These are phyloP conservation scores for Brassica juncea DNA, from an alignment of 345 rosid genomes.

Conservation along the genomic window DNA sequence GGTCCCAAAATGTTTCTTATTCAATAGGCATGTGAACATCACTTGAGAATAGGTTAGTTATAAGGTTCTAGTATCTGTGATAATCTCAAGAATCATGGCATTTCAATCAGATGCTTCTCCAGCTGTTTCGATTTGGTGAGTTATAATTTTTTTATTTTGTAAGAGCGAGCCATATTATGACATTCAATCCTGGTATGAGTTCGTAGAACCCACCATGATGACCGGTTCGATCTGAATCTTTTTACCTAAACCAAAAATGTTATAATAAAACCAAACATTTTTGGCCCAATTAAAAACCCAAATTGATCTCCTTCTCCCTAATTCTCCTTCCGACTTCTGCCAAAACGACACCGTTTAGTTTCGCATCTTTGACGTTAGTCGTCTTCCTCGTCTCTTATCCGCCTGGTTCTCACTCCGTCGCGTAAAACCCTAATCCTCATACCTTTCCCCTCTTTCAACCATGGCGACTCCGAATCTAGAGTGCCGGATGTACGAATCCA, in stretches of 20 bases:
- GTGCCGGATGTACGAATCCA: constrained; percentile 94
- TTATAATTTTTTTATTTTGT: no score
- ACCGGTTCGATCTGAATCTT: no score
- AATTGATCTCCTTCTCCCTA: neutral
- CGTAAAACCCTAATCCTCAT: constrained; percentile 38
- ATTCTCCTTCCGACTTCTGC: neutral
- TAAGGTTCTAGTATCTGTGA: neutral
- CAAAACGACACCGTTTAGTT: neutral
- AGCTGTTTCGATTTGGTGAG: constrained; percentile 18
- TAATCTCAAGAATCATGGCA: constrained; percentile 76
- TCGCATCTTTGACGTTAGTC: neutral
- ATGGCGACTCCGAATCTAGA: constrained; percentile 83
- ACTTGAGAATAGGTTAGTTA: no score
- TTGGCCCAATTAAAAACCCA: constrained; percentile 12
- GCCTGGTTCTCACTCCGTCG: neutral
- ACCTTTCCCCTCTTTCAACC: constrained; percentile 13
- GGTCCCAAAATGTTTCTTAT: no score
- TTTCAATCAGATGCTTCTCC: constrained; percentile 83
- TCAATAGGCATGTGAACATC: no score
- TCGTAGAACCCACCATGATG: no score
- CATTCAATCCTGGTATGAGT: no score
- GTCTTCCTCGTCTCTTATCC: constrained; percentile 24
- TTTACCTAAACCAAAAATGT: no score
- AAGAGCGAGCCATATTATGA: no score
- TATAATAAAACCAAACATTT: no score